Base-by-base conservation (phyloP, 768 basidiomycete species). In the Leccinum boreale region DNA sequence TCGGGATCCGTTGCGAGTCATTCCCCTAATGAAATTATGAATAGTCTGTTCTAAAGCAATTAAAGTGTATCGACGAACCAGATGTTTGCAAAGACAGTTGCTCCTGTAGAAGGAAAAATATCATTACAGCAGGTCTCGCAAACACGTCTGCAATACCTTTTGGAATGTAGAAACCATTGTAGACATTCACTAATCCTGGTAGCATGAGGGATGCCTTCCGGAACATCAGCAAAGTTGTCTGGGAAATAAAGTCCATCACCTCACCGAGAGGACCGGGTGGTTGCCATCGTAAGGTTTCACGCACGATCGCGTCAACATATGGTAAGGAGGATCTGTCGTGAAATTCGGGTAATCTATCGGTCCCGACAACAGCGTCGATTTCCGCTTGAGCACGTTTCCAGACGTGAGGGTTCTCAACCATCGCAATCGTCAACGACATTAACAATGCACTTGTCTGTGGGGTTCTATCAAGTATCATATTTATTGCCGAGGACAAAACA, bases 111-210 rank as follows among this genome's bases (percentile, higher is more conserved):
- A 3, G 54, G 11, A 51, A 0, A 42, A 12, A n/a, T 9, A 29
- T 54, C 14, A 29, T 33, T 14, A 15, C 21, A 24, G 28, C 4
- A 31, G 3, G 21, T 35, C 31, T 48, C 3, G 15, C 29, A 17
- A 31, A 35, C 14, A 29, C 19, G 9, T 28, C 1, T 3, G 3
- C 44, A 15, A 52, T 52, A 58, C 83, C 84, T 59, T 75, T 74
- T 1, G 84, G 83, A 46, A 85, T 85, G 11, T 79, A 67, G 57
- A 80, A 80, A 19, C 76, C 74, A 21, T 72, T 65, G 61, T 79
- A 80, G 12, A 72, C 58, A 49, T 80, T 80, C 79, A 55, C 77
- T 76, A 33, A 66, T 59, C 0, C 73, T 75, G 6, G 65, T 21
- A 11, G 59, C 48, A 53, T 72, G 74, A 35, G 59, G 57, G 44